Base-by-base conservation (phyloP, 2,329 filamentous ascomycete genomes). In the Fusarium palustre region DNA sequence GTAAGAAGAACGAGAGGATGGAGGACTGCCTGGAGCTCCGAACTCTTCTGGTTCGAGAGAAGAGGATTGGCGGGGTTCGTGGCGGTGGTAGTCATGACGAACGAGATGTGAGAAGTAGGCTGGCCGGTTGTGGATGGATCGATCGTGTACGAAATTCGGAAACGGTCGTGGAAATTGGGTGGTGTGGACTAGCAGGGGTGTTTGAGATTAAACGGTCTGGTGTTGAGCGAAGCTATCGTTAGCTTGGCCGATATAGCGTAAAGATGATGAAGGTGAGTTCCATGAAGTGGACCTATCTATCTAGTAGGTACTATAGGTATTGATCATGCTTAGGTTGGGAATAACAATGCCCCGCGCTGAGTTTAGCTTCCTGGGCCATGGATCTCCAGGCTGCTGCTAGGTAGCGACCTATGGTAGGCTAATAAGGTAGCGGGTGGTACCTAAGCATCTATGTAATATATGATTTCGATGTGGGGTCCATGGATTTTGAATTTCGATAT, bases 1-100 rank as follows among this genome's bases (percentile, higher is more conserved):
- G 92, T 97, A 81, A 99, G 92, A 71, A 98, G 91, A 54, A 97
- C 94, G 49, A 99, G 90, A 28, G 96, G 96, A 76, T 99, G 96
- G 20, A 99, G 88, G 73, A 94, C 89, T 58, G 94, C 89, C 69
- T 93, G 91, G 45, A 97, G 88, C 79, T 96, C 92, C 42, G 87
- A 86, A 71, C 88, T 86, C 79, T 89, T 91, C 75, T 89, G 86
- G 60, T 84, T 85, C 8, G 90, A 92, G 47, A 93, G 78, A 66
- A 92, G 84, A 55, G 88, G 82, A 72, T 89, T 90, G 70, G 61
- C 16, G 36, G 69, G 55, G 62, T 64, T 69, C 63, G 78, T 68
- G 36, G 36, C 22, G 64, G 82, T 39, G 64, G 82, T 79, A 59
- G 83, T 83, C 86, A 90, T 90, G 55, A 48, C 80, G 74, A 45